Evolutionary conservation across 163 green algal genomes (phyloP).

Genomic region (Volvox carteri): DNA sequence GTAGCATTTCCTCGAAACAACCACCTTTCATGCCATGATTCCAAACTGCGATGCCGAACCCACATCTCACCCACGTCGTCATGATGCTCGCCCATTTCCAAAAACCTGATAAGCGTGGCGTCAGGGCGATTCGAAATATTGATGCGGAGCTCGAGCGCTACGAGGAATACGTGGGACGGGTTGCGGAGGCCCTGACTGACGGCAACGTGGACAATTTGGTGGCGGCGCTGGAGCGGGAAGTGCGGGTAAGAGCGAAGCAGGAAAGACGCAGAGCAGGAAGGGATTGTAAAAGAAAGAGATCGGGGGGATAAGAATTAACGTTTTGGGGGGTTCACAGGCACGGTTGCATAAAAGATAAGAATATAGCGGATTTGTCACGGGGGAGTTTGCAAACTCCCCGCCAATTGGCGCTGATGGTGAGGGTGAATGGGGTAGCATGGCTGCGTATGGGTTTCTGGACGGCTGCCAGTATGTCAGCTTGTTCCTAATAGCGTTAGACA

Average conservation of each 20-base stretch:
- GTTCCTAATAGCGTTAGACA: too few species aligned
- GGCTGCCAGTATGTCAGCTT: too few species aligned
- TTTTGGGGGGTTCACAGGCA: too few species aligned
- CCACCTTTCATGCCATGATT: too few species aligned
- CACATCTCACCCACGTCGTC: too few species aligned
- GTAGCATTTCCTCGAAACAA: too few species aligned
- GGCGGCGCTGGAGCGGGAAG: neutral
- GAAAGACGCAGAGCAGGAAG: neutral
- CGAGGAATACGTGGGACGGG: neutral
- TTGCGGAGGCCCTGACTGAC: slow-evolving; percentile 15
- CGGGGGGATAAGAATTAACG: too few species aligned
- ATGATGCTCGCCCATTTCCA: too few species aligned
- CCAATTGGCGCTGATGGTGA: neutral
- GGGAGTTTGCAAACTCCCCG: neutral
- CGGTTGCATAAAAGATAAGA: neutral
- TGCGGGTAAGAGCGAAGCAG: slow-evolving; percentile 2
- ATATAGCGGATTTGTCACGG: neutral
- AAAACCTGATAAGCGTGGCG: too few species aligned
- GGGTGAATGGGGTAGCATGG: neutral
- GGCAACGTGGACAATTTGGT: neutral
- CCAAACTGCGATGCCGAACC: too few species aligned
- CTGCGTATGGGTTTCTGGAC: neutral
- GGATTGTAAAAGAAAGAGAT: too few species aligned
- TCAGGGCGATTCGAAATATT: neutral
- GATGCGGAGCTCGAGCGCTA: slow-evolving; percentile 6